Conservation (phyloP, 768 basidiomycete genomes). For the Rhizopogon salebrosus region DNA sequence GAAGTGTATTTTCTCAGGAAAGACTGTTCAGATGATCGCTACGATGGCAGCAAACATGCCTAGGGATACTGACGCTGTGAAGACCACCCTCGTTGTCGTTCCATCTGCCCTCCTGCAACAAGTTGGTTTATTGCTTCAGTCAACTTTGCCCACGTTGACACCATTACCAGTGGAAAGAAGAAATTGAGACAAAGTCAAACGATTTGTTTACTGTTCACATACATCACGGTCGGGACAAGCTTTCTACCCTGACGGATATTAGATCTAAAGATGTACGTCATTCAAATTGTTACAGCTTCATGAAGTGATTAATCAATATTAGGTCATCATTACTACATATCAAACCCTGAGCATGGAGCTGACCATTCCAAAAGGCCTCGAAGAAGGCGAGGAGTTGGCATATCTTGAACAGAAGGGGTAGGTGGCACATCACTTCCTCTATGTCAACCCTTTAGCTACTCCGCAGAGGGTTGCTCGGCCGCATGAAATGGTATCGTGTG, state of each 20-base stretch:
- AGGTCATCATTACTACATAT: conserved; percentile 77
- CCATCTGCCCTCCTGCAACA: conserved; percentile 73
- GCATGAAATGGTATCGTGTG: conserved; percentile 60
- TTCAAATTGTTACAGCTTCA: not conserved
- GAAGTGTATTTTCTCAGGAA: conserved; percentile 32
- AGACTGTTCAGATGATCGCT: conserved; percentile 79
- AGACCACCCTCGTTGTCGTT: conserved; percentile 69
- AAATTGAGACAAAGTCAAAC: conserved; percentile 65
- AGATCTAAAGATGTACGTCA: conserved; percentile 46
- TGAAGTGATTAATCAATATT: not conserved
- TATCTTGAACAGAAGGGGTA: conserved; percentile 50
- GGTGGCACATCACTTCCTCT: conserved; percentile 4
- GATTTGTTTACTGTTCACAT: conserved; percentile 57
- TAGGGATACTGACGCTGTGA: conserved; percentile 34
- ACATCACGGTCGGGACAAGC: conserved; percentile 69
- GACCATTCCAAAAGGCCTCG: conserved; percentile 42
- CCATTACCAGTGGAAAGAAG: conserved; percentile 58
- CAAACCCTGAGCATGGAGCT: conserved; percentile 65
- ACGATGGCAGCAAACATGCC: conserved; percentile 68
- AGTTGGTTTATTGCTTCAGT: conserved; percentile 26
- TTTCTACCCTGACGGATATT: conserved; percentile 48
- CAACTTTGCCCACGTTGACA: not conserved
- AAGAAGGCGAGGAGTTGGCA: conserved; percentile 39
- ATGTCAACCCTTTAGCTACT: not conserved
- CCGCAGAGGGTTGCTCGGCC: conserved; percentile 53